phyloP scores from a whole-genome alignment of 129 eudicot species.

The Scalesia atractyloides region DNA sequence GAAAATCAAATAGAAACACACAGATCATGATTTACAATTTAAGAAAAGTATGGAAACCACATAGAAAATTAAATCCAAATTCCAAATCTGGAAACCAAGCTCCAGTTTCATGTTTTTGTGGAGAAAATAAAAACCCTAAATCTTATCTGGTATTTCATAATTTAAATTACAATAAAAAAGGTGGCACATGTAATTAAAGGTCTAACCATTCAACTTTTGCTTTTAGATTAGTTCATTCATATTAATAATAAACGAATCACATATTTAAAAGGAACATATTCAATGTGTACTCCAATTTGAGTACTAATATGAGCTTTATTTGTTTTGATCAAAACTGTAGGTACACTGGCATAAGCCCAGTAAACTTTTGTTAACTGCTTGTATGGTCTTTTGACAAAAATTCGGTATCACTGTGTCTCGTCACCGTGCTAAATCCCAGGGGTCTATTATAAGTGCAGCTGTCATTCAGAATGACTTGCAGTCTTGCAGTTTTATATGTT shows the following conservation, averaged over 20 bases:
- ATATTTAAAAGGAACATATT: not conserved
- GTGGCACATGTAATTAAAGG: too few species aligned
- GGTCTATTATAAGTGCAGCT: conserved; percentile 21
- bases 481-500: conserved; percentile 20
- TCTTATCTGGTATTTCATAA: too few species aligned
- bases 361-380: conserved; percentile 17
- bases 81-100: too few species aligned
- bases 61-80: too few species aligned
- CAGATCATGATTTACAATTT: too few species aligned
- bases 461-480: conserved; percentile 16
- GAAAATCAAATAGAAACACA: too few species aligned
- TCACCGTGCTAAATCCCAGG: conserved; percentile 15
- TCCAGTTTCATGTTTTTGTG: too few species aligned
- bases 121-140: too few species aligned
- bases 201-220: too few species aligned
- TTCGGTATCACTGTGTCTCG: conserved; percentile 1
- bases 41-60: too few species aligned
- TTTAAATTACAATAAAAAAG: too few species aligned
- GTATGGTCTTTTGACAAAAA: not conserved
- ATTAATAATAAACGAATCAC: not conserved
- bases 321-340: conserved; percentile 30
- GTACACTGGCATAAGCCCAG: conserved; percentile 18
- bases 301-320: conserved; percentile 18
- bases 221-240: too few species aligned
- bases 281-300: conserved; percentile 8